Base-by-base conservation (phyloP, 2,329 filamentous ascomycete genomes). In the Dichotomopilus funicola region DNA sequence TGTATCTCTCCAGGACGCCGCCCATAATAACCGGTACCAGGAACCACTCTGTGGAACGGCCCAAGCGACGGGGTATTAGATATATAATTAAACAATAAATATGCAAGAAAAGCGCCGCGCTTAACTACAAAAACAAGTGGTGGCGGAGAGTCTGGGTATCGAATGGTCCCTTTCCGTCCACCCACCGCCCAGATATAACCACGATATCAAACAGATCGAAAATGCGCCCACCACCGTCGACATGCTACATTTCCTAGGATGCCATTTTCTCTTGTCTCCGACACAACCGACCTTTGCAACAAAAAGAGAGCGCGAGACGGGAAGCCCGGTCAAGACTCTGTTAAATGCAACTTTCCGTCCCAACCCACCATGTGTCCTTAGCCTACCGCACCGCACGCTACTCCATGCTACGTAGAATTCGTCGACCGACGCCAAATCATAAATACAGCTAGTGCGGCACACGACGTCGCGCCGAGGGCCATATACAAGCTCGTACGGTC, bases 401-500 rank as follows among this genome's bases (percentile, higher is more conserved):
- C 4, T 6, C 7, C 8, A 46, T 60, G 63, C 41, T 52, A 40
- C 2, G 63, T 56, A 34, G 63, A 57, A 37, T 55, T 64, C 6
- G 78, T 79, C 19, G 79, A 80, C 47, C 80, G 72, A 46, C 78
- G 77, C 80, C 81, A 86, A 49, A 87, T 86, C 76, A 86, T 83
- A 53, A 81, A 75, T 1, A 82, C 83, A 1, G 83, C 83, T 5
- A 85, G 71, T 5, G 77, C 79, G 1, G 84, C 84, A 60, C 83
- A 86, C 0, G 79, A 78, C 6, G 80, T 83, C 0, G 89, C 91
- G 0, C 88, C 89, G 4, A 95, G 74, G 2, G 89, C 90, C 65
- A 97, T 82, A 65, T 95, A 96, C 66, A 96, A 76, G 59, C 88
- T 86, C 59, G 91, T 90, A 64, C 89, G 82, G 70, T 96, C 92